These are phyloP conservation scores for Elasticomyces elasticus DNA, from an alignment of 495 filamentous ascomycete species.

Conservation along the genomic window DNA sequence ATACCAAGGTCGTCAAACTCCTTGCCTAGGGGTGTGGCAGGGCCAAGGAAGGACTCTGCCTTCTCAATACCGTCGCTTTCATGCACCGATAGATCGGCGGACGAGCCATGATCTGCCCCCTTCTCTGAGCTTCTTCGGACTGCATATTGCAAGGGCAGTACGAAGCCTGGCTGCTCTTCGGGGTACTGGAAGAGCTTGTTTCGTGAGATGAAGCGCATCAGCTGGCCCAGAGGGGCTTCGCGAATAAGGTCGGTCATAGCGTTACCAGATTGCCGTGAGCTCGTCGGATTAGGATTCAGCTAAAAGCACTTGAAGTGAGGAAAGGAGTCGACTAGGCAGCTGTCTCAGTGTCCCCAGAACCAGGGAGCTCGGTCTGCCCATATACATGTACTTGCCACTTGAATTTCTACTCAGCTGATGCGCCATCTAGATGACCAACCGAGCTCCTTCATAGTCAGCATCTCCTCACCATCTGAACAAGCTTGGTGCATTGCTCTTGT, in stretches of 20 bases:
- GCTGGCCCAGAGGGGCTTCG: constrained; percentile 20
- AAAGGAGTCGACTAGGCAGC: no score
- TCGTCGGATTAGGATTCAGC: no score
- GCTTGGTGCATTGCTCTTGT: no score
- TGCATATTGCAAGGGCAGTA: constrained; percentile 31
- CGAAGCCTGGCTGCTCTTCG: constrained; percentile 21
- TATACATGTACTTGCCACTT: no score
- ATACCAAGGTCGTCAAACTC: not conserved
- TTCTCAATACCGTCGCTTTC: not conserved
- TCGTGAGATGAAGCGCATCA: constrained; percentile 17
- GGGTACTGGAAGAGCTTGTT: constrained; percentile 19
- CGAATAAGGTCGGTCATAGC: constrained; percentile 19
- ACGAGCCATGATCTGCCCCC: not conserved
- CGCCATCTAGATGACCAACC: no score
- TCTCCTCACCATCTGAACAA: no score
- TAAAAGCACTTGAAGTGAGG: no score
- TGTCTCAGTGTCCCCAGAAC: no score
- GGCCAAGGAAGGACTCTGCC: not conserved
- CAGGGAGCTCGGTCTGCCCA: no score
- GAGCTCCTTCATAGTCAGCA: no score
- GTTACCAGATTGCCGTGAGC: no score
- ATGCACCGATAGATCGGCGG: not conserved
- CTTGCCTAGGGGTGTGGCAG: not conserved
- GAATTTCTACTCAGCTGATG: no score
- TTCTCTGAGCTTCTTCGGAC: not conserved